phyloP scores from a whole-genome alignment of 495 filamentous ascomycete species.

The Aspergillus mulundensis region DNA sequence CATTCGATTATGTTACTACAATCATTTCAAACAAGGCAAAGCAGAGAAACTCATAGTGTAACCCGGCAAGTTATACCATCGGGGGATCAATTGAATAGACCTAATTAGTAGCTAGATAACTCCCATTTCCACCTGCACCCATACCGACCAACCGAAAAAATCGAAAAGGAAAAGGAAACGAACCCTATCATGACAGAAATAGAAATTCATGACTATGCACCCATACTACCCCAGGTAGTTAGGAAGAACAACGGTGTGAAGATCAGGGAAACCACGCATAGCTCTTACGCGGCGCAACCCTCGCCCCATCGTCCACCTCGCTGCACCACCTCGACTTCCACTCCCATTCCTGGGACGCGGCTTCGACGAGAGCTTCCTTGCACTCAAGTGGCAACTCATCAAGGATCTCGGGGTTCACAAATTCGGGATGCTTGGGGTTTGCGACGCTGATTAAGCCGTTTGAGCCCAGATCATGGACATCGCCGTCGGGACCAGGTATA shows the following conservation, averaged over 20 bases:
- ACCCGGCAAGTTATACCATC: neutral
- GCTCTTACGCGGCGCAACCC: conserved; percentile 49
- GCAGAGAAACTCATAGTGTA: neutral
- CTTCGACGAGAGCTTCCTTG: conserved; percentile 61
- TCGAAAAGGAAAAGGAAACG: neutral
- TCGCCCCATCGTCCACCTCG: conserved; percentile 50
- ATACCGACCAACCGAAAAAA: neutral
- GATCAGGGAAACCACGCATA: conserved; percentile 45
- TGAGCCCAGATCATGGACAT: conserved; percentile 54
- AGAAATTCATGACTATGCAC: neutral
- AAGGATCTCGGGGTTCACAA: conserved; percentile 62
- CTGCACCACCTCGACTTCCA: conserved; percentile 73
- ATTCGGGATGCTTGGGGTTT: conserved; percentile 37
- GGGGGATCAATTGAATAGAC: neutral
- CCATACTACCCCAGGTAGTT: neutral
- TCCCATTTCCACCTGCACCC: conserved; percentile 12
- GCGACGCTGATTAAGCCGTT: conserved; percentile 58
- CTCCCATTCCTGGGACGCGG: conserved; percentile 53
- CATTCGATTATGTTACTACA: neutral
- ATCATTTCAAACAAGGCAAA: neutral
- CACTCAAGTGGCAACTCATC: conserved; percentile 69
- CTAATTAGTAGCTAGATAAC: conserved; percentile 2
- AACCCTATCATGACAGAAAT: conserved; percentile 11
- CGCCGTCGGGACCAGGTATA: conserved; percentile 62
- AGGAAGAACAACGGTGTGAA: conserved; percentile 2